Evolutionary conservation across 1,284 basidiomycete genomes (phyloP).

Genomic region (Apiotrichum gracile): DNA sequence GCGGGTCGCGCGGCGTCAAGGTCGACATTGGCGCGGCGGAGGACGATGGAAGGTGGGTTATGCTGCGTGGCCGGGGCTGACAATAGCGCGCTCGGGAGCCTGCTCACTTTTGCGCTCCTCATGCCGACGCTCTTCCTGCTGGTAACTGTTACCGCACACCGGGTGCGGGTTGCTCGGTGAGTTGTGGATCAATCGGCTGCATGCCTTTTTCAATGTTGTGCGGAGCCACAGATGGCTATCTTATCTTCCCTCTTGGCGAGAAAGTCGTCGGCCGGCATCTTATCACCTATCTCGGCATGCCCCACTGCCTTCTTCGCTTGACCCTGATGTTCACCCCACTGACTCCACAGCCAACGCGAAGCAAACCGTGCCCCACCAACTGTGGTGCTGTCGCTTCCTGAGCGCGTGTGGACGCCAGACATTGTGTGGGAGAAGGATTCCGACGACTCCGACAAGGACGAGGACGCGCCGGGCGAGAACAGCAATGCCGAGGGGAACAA

Average conservation of each 20-base stretch:
- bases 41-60: constrained; percentile 41
- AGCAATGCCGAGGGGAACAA: not conserved
- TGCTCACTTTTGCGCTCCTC: constrained; percentile 42
- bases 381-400: constrained; percentile 44
- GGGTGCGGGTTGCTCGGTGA: constrained; percentile 40
- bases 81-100: constrained; percentile 37
- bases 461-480: not conserved
- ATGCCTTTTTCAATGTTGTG: not conserved
- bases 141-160: constrained; percentile 39
- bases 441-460: constrained; percentile 18
- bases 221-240: no score
- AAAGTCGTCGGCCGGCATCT: no score
- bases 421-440: constrained; percentile 47
- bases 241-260: no score
- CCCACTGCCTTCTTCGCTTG: not conserved
- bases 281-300: no score
- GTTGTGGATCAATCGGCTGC: constrained; percentile 4
- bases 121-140: constrained; percentile 43
- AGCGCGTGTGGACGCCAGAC: constrained; percentile 46
- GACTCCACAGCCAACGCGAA: constrained; percentile 38
- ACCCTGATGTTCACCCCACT: not conserved
- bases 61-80: not conserved
- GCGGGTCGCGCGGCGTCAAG: constrained; percentile 21
- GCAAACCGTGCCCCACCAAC: constrained; percentile 44
- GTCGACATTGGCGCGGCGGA: constrained; percentile 33